Percentiles rank a stretch among this genome's conserved stretches.
Evolutionary conservation across 306 rosid species (phyloP).

Genomic region (Myrica gale): DNA sequence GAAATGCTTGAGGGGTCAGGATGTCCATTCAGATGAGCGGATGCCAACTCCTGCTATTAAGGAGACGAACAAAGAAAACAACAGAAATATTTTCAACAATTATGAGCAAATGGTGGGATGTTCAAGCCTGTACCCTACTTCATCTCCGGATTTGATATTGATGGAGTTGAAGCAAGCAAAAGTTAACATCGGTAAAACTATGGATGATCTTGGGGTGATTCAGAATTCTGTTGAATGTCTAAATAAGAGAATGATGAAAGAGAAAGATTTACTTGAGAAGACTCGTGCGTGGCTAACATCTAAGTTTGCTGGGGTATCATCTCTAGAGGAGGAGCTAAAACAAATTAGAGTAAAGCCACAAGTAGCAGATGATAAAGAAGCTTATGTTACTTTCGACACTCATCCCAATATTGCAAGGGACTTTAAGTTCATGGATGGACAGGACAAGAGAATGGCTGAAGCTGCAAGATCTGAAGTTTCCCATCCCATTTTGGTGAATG

Average conservation of each 20-base stretch:
- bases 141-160: conserved; percentile 58
- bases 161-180: conserved; percentile 83
- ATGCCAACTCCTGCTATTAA: conserved; percentile 44
- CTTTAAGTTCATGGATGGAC: conserved; percentile 29
- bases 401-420: conserved; percentile 29
- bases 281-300: conserved; percentile 57
- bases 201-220: conserved; percentile 72
- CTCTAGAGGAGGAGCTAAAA: conserved; percentile 46
- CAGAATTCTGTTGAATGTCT: conserved; percentile 74
- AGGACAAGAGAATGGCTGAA: conserved; percentile 35
- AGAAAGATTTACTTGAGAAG: conserved; percentile 67
- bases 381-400: conserved; percentile 13
- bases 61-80: conserved; percentile 52
- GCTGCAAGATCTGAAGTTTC: conserved; percentile 34
- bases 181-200: conserved; percentile 72
- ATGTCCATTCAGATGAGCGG: conserved; percentile 32
- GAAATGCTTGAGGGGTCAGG: conserved; percentile 46
- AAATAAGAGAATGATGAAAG: conserved; percentile 79
- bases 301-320: conserved; percentile 61
- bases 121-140: conserved; percentile 37
- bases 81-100: conserved; percentile 23
- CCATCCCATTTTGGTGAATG: conserved; percentile 26
- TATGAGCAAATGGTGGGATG: conserved; percentile 40
- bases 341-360: conserved; percentile 32
- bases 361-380: conserved; percentile 23